Base-by-base conservation (phyloP, 1,139 yeast genomes). In the Yamadazyma dushanensis region DNA sequence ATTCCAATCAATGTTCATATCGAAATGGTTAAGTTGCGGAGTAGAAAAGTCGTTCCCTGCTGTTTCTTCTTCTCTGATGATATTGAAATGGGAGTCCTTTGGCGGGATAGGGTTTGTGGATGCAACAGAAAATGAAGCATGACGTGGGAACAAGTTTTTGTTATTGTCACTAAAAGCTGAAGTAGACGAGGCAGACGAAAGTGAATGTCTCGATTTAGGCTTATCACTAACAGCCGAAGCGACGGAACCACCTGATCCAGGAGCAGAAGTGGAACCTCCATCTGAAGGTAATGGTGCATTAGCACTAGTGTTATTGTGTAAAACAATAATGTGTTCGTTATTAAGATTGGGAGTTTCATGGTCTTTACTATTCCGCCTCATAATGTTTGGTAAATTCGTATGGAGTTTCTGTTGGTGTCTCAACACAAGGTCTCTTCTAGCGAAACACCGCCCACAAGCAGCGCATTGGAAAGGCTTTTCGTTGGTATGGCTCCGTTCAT, bases 401-500 rank as follows among this genome's bases (percentile, higher is more conserved):
- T 61, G 67, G 17, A 62, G 59, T 48, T 70, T 70, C 46, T 68
- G 76, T 51, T 69, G 76, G 47, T 70, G 76, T 35, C 76, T 55
- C 40, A 70, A 59, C 27, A 70, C 76, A 53, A 70, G 62, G 46
- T 70, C 76, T 50, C 76, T 46, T 26, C 76, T 51, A 14, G 76
- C 76, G 53, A 70, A 70, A 47, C 76, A 70, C 25, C 76, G 57
- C 11, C 76, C 76, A 43, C 76, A 70, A 6, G 70, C 69, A 17
- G 74, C 76, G 53, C 76, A 70, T 49, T 70, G 76, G 53, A 86
- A 92, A 1, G 98, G 98, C 58, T 90, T 92, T 59, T 92, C 98
- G 59, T 90, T 89, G 8, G 98, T 92, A 58, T 92, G 98, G 2
- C 95, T 83, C 31, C 97, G 70, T 55, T 90, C 95, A 54, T 92